Evolutionary conservation across 176 grass and related monocot genomes (phyloP).

Genomic region (Oryza meridionalis): DNA sequence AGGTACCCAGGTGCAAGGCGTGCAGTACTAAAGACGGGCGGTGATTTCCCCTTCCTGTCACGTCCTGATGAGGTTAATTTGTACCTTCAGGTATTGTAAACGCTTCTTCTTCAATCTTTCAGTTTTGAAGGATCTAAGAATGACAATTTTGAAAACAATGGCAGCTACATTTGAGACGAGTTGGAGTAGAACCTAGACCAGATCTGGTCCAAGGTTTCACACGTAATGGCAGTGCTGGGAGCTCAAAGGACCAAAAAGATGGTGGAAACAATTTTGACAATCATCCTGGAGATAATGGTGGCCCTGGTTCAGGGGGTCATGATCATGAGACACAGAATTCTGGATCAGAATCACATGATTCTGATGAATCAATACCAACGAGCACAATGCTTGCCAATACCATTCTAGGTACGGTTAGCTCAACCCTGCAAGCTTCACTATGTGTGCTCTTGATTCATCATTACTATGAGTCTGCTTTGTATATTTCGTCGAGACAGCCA

Average conservation of each 20-base stretch:
- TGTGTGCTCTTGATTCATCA: slow-evolving; percentile 40
- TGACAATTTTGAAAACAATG: slow-evolving; percentile 41
- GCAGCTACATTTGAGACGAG: slow-evolving; percentile 94
- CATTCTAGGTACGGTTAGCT: slow-evolving; percentile 41
- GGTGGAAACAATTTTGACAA: slow-evolving; percentile 49
- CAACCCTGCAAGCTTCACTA: slow-evolving; percentile 31
- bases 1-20: slow-evolving; percentile 82
- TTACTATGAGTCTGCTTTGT: slow-evolving; percentile 16
- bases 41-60: slow-evolving; percentile 96
- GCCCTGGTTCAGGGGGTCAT: slow-evolving; percentile 34
- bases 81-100: slow-evolving; percentile 85
- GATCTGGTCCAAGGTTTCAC: slow-evolving; percentile 63
- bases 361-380: slow-evolving; percentile 48
- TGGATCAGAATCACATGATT: slow-evolving; percentile 59
- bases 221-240: slow-evolving; percentile 55
- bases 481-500: neutral
- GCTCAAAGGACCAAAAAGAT: slow-evolving; percentile 48
- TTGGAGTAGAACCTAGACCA: slow-evolving; percentile 87
- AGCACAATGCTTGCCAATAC: slow-evolving; percentile 46
- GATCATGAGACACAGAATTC: slow-evolving; percentile 38
- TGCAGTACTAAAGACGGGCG: slow-evolving; percentile 84
- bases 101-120: slow-evolving; percentile 8
- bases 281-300: slow-evolving; percentile 16
- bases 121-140: slow-evolving; percentile 17
- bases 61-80: slow-evolving; percentile 94